phyloP scores from a whole-genome alignment of 805 yeast species.

The Candida schatavii region DNA sequence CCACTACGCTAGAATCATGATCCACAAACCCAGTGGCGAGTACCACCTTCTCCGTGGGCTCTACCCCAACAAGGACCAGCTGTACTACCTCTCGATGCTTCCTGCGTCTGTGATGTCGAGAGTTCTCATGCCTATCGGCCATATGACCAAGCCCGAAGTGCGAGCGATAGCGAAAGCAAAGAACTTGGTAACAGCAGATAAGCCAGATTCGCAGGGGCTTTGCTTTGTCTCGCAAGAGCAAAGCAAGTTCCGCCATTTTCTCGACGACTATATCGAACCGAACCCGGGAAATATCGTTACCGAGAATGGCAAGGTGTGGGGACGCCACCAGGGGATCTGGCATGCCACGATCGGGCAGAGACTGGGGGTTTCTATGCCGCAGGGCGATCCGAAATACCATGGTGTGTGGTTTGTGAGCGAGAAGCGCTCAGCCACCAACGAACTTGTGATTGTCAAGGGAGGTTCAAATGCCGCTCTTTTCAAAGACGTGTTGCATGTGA shows the following conservation, averaged over 20 bases:
- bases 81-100: constrained; percentile 81
- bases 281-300: constrained; percentile 80
- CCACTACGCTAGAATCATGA: constrained; percentile 63
- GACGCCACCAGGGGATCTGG: constrained; percentile 86
- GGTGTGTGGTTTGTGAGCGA: constrained; percentile 89
- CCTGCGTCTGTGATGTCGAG: constrained; percentile 41
- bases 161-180: constrained; percentile 59
- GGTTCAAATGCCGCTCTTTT: constrained; percentile 55
- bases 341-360: constrained; percentile 93
- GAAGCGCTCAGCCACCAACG: constrained; percentile 62
- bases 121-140: constrained; percentile 79
- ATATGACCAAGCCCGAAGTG: constrained; percentile 69
- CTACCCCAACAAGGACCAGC: constrained; percentile 75
- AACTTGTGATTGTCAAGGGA: constrained; percentile 77
- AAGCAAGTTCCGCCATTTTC: constrained; percentile 65
- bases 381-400: constrained; percentile 67
- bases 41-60: constrained; percentile 55
- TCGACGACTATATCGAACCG: constrained; percentile 69
- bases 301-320: constrained; percentile 72
- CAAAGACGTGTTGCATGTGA: constrained; percentile 36
- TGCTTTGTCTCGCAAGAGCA: constrained; percentile 77
- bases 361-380: constrained; percentile 80
- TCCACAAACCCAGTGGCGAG: constrained; percentile 25
- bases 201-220: constrained; percentile 91
- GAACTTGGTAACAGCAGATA: constrained; percentile 60